A percentile compares a stretch with the other conserved stretches of the same genome.
phyloP scores from a whole-genome alignment of 352 stramenopile genomes.

The Pythium brachiatum region DNA sequence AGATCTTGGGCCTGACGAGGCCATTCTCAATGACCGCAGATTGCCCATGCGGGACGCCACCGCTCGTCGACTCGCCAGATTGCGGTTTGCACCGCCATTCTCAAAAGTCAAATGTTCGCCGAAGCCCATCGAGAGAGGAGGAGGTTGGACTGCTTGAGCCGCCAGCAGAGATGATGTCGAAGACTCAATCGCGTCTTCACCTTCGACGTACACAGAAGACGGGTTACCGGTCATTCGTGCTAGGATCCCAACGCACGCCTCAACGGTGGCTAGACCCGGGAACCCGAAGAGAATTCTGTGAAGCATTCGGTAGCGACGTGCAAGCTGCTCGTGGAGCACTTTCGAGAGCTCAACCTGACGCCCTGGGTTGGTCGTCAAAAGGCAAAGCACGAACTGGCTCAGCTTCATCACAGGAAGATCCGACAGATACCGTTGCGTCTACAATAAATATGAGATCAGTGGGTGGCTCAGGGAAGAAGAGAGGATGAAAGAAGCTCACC shows the following conservation, averaged over 20 bases:
- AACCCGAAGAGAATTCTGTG: conserved; percentile 79
- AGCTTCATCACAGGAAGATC: conserved; percentile 79
- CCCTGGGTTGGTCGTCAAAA: conserved; percentile 64
- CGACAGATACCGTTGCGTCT: conserved; percentile 61
- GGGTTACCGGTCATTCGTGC: conserved; percentile 74
- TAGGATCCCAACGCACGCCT: conserved; percentile 71
- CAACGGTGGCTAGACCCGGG: conserved; percentile 62
- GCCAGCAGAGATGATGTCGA: conserved; percentile 7
- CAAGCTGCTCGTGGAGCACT: conserved; percentile 64
- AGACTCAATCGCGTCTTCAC: conserved; percentile 25
- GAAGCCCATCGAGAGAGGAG: conserved; percentile 24
- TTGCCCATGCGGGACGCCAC: conserved; percentile 11
- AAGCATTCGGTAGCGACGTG: conserved; percentile 73
- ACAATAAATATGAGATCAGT: not conserved
- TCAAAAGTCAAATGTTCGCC: conserved; percentile 26
- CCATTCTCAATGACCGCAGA: conserved; percentile 29
- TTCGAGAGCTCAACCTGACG: conserved; percentile 64
- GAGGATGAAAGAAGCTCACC: conserved; percentile 28
- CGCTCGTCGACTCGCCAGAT: conserved; percentile 3
- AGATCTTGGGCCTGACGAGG: conserved; percentile 10
- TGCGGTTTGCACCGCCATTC: not conserved
- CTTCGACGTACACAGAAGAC: conserved; percentile 57
- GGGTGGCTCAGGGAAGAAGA: too few species aligned
- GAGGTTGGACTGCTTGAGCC: conserved; percentile 13
- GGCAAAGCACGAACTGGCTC: conserved; percentile 62